Conservation (phyloP, 23 red algal genomes). For the Agarophyton chilense region DNA sequence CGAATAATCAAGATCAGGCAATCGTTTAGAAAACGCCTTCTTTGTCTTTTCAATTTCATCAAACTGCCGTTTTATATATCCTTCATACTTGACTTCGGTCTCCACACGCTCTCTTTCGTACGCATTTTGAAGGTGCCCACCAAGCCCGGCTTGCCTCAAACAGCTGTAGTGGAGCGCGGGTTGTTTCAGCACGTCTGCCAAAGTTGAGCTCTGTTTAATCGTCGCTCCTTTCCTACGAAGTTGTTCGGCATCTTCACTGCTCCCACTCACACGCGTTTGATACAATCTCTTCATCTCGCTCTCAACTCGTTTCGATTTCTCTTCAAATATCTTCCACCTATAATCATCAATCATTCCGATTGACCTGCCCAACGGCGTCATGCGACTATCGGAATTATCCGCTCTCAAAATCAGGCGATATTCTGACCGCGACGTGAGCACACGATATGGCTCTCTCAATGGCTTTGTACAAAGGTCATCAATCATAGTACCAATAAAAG, state of each 20-base stretch:
- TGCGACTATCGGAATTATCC: slow-evolving; percentile 92
- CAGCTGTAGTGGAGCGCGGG: slow-evolving; percentile 76
- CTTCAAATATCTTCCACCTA: slow-evolving; percentile 79
- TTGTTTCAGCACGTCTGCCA: slow-evolving; percentile 61
- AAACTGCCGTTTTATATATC: slow-evolving; percentile 88
- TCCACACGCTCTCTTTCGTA: slow-evolving; percentile 94
- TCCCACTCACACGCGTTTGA: slow-evolving; percentile 28
- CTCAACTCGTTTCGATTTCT: slow-evolving; percentile 72
- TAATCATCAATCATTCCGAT: slow-evolving; percentile 95
- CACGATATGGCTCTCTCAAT: slow-evolving; percentile 95
- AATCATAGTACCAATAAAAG: slow-evolving; percentile 97
- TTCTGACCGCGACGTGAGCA: slow-evolving; percentile 96
- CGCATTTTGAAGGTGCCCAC: slow-evolving; percentile 54
- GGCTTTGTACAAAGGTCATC: slow-evolving; percentile 99
- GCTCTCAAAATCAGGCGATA: slow-evolving; percentile 94
- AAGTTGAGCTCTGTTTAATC: slow-evolving; percentile 49
- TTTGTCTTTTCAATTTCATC: slow-evolving; percentile 74
- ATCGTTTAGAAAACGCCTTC: slow-evolving; percentile 21
- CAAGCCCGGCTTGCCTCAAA: slow-evolving; percentile 60
- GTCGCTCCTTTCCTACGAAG: slow-evolving; percentile 35
- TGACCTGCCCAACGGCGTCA: slow-evolving; percentile 85
- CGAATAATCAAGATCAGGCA: slow-evolving; percentile 83
- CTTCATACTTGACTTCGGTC: slow-evolving; percentile 94
- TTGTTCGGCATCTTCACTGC: slow-evolving; percentile 17
- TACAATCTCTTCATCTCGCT: slow-evolving; percentile 70